A percentile compares a stretch with the other conserved stretches of the same genome.
phyloP scores from a whole-genome alignment of 768 basidiomycete genomes.

The Xerocomus brunneocitrinus region DNA sequence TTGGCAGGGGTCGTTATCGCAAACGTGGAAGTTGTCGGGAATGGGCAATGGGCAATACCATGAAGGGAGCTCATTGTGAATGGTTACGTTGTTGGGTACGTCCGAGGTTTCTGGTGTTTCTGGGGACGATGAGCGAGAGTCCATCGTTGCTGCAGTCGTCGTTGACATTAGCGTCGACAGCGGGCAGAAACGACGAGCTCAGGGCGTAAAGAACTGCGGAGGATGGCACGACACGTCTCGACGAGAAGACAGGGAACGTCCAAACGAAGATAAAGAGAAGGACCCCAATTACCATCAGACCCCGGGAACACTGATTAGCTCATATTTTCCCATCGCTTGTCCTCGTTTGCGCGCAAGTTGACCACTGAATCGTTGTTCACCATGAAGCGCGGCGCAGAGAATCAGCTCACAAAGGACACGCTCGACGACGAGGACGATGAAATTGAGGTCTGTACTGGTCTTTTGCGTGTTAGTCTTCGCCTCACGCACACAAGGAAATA shows the following conservation, averaged over 20 bases:
- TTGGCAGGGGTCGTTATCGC: conserved; percentile 41
- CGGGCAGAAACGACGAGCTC: conserved; percentile 6
- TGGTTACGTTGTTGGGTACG: conserved; percentile 43
- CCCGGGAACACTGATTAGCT: conserved; percentile 19
- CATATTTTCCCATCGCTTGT: conserved; percentile 14
- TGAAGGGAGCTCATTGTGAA: conserved; percentile 47
- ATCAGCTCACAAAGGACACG: conserved; percentile 59
- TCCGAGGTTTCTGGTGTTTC: conserved; percentile 63
- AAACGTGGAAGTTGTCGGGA: conserved; percentile 39
- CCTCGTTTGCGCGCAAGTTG: neutral
- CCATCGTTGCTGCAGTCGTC: conserved; percentile 45
- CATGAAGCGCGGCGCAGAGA: conserved; percentile 78
- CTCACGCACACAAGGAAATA: conserved; percentile 37
- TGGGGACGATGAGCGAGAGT: conserved; percentile 71
- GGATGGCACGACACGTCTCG: neutral
- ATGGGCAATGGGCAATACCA: conserved; percentile 55
- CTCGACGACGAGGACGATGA: conserved; percentile 36
- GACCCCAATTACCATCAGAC: conserved; percentile 13
- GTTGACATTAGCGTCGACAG: conserved; percentile 46
- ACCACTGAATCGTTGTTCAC: conserved; percentile 3
- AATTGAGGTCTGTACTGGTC: conserved; percentile 23
- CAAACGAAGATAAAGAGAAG: neutral
- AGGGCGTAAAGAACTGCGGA: neutral
- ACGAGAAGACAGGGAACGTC: neutral
- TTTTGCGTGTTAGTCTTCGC: neutral